Percentiles rank a stretch among this genome's conserved stretches.
Evolutionary conservation across 257 asterid species (phyloP).

Genomic region (Nicotiana sylvestris): DNA sequence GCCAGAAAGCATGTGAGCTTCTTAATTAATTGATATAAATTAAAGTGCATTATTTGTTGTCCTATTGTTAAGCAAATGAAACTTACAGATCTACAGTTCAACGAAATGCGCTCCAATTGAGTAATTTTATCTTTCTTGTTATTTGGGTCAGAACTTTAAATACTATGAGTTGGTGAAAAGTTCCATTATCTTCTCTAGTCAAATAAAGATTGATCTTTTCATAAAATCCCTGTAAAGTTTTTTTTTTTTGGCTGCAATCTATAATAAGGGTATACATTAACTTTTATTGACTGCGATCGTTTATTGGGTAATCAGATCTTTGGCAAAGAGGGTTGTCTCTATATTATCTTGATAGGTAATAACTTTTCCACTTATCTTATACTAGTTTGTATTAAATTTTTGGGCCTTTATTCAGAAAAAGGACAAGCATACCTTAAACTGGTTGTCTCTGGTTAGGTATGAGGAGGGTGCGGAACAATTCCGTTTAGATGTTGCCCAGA

Average conservation of each 20-base stretch:
- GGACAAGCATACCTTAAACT: no score
- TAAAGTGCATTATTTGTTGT: not conserved
- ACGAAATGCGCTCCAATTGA: not conserved
- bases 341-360: constrained; percentile 82
- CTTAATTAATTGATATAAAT: not conserved
- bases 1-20: constrained; percentile 71
- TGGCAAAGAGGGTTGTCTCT: constrained; percentile 96
- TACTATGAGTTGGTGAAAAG: not conserved
- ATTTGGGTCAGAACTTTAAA: no score
- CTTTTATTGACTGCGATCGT: constrained; percentile 28
- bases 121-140: not conserved
- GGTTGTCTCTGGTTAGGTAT: constrained; percentile 37
- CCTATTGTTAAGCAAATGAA: not conserved
- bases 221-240: no score
- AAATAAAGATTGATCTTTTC: not conserved
- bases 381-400: not conserved
- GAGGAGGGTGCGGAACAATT: constrained; percentile 91
- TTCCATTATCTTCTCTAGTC: not conserved
- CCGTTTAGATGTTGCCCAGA: constrained; percentile 83
- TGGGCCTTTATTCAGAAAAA: not conserved
- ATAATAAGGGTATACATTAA: constrained; percentile 1
- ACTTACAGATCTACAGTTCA: not conserved
- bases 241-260: not conserved
- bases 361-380: not conserved
- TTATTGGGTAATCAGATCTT: constrained; percentile 69